These are phyloP conservation scores for Sistotremastrum suecicum DNA, from an alignment of 768 basidiomycete genomes.

Conservation along the genomic window DNA sequence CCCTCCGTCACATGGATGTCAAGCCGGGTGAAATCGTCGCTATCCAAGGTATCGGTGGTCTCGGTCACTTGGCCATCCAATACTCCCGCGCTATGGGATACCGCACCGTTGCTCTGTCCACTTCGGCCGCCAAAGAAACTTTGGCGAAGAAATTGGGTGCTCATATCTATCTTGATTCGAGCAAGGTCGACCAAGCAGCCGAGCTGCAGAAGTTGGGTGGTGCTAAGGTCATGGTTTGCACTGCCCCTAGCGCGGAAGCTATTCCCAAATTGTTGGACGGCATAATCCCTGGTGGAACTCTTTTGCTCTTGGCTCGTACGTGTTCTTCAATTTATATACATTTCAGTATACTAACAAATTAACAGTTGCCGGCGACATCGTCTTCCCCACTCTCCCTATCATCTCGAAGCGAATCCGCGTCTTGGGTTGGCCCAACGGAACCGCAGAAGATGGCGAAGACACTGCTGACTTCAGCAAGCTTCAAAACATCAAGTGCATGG, in stretches of 20 bases:
- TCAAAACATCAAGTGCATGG: constrained; percentile 10
- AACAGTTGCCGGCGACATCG: too few species aligned
- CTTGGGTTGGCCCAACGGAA: constrained; percentile 3
- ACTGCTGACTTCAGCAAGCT: constrained; percentile 8
- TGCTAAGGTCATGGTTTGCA: constrained; percentile 22
- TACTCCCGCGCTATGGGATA: constrained; percentile 23
- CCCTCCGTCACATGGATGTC: constrained; percentile 15
- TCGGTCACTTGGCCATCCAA: constrained; percentile 22
- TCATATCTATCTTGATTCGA: constrained; percentile 21
- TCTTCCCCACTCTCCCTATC: too few species aligned
- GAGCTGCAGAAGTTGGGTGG: constrained; percentile 23
- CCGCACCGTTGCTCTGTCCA: constrained; percentile 21
- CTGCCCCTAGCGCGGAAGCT: constrained; percentile 11
- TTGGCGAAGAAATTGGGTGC: constrained; percentile 24
- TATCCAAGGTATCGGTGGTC: constrained; percentile 22
- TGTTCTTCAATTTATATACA: too few species aligned
- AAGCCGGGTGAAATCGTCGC: constrained; percentile 22
- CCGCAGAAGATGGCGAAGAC: constrained; percentile 11
- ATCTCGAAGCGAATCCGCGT: too few species aligned
- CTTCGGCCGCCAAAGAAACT: constrained; percentile 16
- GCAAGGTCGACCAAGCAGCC: constrained; percentile 14
- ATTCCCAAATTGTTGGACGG: too few species aligned
- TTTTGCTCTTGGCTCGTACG: too few species aligned
- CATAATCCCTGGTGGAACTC: too few species aligned
- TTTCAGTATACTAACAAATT: too few species aligned